Evolutionary conservation across 1,139 yeast genomes (phyloP).

Genomic region (Candida pseudoviswanathii): DNA sequence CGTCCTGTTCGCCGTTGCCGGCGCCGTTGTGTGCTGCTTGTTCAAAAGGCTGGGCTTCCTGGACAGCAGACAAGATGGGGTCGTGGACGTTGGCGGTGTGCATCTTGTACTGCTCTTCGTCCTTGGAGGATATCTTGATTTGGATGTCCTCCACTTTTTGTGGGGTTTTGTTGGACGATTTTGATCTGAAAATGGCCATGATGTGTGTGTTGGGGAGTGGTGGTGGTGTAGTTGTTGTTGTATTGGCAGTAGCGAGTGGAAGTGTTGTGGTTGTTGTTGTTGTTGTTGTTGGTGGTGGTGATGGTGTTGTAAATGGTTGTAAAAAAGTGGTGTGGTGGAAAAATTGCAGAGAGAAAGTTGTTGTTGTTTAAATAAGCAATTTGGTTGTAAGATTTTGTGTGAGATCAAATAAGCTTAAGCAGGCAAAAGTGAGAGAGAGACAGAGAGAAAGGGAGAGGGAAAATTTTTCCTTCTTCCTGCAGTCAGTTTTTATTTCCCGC

Average conservation of each 20-base stretch:
- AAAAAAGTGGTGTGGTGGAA: background rate
- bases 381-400: background rate
- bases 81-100: slow-evolving; percentile 71
- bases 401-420: background rate
- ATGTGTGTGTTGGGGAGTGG: background rate
- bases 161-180: slow-evolving; percentile 22
- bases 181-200: slow-evolving; percentile 47
- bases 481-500: background rate
- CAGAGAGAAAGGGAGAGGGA: background rate
- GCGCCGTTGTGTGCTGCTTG: slow-evolving; percentile 51
- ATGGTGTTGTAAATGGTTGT: background rate
- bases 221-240: background rate
- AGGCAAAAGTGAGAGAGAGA: too few relatives aligned
- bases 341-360: background rate
- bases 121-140: slow-evolving; percentile 38
- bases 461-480: background rate
- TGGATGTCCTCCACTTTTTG: slow-evolving; percentile 23
- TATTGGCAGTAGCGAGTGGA: background rate
- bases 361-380: background rate
- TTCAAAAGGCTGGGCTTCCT: slow-evolving; percentile 95
- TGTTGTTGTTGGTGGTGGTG: too few relatives aligned
- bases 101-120: slow-evolving; percentile 44
- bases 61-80: slow-evolving; percentile 87
- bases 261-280: background rate
- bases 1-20: slow-evolving; percentile 23